phyloP scores from a whole-genome alignment of 352 stramenopile genomes.

The Globisporangium irregulare region DNA sequence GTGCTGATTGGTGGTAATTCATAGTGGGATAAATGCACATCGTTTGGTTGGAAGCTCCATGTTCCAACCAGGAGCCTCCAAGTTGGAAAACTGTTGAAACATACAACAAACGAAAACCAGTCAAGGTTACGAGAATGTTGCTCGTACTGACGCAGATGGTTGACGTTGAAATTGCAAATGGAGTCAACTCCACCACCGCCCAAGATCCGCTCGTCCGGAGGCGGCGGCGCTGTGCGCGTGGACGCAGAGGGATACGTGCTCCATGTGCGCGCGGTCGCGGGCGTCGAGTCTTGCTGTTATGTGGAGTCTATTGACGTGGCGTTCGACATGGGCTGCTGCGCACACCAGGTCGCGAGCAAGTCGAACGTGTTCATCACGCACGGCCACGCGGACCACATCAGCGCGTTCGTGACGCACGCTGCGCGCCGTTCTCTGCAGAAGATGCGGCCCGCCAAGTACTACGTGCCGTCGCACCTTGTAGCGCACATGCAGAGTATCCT shows the following conservation, averaged over 20 bases:
- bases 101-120: neutral
- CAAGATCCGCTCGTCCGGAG: neutral
- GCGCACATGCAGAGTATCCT: constrained; percentile 54
- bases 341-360: constrained; percentile 47
- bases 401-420: constrained; percentile 56
- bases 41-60: neutral
- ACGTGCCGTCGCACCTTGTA: constrained; percentile 52
- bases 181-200: neutral
- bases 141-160: neutral
- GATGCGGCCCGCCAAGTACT: constrained; percentile 66
- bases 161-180: neutral
- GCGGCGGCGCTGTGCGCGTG: constrained; percentile 20
- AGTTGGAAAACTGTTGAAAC: no score
- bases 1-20: neutral
- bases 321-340: constrained; percentile 72
- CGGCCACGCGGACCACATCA: constrained; percentile 83
- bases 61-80: no score
- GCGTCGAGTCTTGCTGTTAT: constrained; percentile 76
- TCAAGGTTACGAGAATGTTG: neutral
- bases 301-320: constrained; percentile 68
- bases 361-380: constrained; percentile 86
- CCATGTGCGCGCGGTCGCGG: constrained; percentile 59
- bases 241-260: constrained; percentile 48
- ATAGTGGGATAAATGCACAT: no score
- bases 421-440: constrained; percentile 48